Evolutionary conservation across 163 green algal species (phyloP).

Genomic region (Scenedesmus sp.): DNA sequence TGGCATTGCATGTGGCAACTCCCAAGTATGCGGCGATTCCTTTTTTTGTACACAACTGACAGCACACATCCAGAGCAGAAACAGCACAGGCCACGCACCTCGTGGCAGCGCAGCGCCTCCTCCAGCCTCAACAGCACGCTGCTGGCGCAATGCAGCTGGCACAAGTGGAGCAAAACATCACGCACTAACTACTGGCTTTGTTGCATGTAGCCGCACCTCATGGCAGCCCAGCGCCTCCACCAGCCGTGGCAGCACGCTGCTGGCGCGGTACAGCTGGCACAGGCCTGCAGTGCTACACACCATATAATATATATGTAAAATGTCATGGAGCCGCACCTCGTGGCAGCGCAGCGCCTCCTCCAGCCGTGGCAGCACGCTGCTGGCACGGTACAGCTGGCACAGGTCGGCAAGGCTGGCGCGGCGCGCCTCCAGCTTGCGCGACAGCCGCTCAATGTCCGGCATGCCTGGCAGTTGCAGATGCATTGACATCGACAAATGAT

Average conservation of each 20-base stretch:
- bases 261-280: conserved; percentile 92
- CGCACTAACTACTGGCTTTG: background rate
- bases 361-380: conserved; percentile 81
- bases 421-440: conserved; percentile 87
- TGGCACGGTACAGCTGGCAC: conserved; percentile 92
- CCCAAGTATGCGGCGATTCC: too few species aligned
- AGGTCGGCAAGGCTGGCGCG: conserved; percentile 86
- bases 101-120: conserved; percentile 69
- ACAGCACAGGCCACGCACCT: conserved; percentile 20
- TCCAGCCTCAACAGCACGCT: conserved; percentile 81
- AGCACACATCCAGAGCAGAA: background rate
- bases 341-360: conserved; percentile 73
- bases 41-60: too few species aligned
- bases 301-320: background rate
- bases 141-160: conserved; percentile 90
- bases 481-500: background rate
- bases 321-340: conserved; percentile 21
- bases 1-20: too few species aligned
- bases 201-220: background rate
- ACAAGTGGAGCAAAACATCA: conserved; percentile 86
- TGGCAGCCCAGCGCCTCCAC: conserved; percentile 58
- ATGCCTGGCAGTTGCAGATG: conserved; percentile 71
- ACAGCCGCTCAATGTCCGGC: conserved; percentile 94
- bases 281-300: conserved; percentile 82
- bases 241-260: conserved; percentile 81